These are phyloP conservation scores for Sphagnum tenellum DNA, from an alignment of 225 moss, liverwort and hornwort species.

Conservation along the genomic window DNA sequence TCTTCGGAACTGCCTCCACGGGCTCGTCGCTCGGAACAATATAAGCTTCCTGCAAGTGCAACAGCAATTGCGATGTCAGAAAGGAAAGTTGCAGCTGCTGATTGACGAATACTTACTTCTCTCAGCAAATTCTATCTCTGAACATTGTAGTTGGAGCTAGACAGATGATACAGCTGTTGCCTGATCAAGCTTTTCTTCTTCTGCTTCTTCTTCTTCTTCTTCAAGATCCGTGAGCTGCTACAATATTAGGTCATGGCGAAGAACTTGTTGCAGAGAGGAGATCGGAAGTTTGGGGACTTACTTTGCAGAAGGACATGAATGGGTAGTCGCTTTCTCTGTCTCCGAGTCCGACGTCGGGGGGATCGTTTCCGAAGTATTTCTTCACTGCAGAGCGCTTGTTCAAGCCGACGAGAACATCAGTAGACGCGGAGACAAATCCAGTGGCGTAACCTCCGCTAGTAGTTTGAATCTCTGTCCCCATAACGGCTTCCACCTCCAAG, in stretches of 20 bases:
- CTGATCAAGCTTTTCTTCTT: no score
- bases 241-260: no score
- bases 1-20: constrained; percentile 21
- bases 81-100: no score
- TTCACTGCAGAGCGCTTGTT: constrained; percentile 34
- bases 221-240: no score
- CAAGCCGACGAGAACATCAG: constrained; percentile 59
- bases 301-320: constrained; percentile 57
- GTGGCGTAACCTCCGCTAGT: constrained; percentile 37
- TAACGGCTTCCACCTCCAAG: constrained; percentile 70
- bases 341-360: constrained; percentile 43
- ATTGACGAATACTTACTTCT: no score
- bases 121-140: no score
- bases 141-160: no score
- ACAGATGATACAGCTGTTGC: no score
- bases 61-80: no score
- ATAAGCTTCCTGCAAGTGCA: constrained; percentile 39
- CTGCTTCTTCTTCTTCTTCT: no score
- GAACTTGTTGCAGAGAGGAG: no score
- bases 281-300: no score
- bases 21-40: constrained; percentile 25
- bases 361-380: constrained; percentile 21
- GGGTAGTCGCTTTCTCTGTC: constrained; percentile 40
- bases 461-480: constrained; percentile 72
- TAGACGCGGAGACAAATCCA: constrained; percentile 40